Evolutionary conservation across 139 green algal species (phyloP).

Genomic region (Astrephomene gubernaculifera): DNA sequence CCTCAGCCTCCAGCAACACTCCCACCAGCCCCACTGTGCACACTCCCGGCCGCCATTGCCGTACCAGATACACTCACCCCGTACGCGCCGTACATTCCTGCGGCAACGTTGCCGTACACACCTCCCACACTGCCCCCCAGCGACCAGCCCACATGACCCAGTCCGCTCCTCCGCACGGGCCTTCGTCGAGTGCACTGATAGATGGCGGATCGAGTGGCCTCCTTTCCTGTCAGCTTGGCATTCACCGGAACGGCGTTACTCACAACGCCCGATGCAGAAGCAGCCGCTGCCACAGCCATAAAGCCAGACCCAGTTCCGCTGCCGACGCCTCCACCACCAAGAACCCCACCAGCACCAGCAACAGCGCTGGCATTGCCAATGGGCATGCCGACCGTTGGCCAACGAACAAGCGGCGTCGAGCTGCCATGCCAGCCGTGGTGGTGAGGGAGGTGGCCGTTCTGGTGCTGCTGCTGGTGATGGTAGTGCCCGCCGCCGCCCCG

Average conservation of each 20-base stretch:
- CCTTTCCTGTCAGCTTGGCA: slow-evolving; percentile 19
- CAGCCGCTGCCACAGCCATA: too few species aligned
- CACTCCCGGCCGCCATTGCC: neutral
- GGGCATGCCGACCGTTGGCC: too few species aligned
- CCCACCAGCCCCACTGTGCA: neutral
- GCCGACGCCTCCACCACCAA: too few species aligned
- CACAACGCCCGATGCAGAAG: too few species aligned
- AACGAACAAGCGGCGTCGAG: too few species aligned
- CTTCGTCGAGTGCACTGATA: slow-evolving; percentile 24
- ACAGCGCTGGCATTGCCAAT: neutral
- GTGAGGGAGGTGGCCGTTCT: too few species aligned
- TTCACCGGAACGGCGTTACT: neutral
- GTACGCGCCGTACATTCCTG: slow-evolving; percentile 19
- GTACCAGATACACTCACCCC: neutral
- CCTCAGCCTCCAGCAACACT: too few species aligned
- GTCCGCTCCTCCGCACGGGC: slow-evolving; percentile 11
- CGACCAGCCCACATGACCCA: neutral
- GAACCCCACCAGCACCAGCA: neutral
- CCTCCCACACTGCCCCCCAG: slow-evolving; percentile 22
- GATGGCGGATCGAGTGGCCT: neutral
- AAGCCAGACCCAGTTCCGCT: too few species aligned
- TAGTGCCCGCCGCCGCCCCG: too few species aligned
- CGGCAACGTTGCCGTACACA: slow-evolving; percentile 19
- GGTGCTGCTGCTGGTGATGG: too few species aligned
- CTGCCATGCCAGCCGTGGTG: too few species aligned